Conservation (phyloP, 805 yeast species). For the Nakazawaea ishiwadae region DNA sequence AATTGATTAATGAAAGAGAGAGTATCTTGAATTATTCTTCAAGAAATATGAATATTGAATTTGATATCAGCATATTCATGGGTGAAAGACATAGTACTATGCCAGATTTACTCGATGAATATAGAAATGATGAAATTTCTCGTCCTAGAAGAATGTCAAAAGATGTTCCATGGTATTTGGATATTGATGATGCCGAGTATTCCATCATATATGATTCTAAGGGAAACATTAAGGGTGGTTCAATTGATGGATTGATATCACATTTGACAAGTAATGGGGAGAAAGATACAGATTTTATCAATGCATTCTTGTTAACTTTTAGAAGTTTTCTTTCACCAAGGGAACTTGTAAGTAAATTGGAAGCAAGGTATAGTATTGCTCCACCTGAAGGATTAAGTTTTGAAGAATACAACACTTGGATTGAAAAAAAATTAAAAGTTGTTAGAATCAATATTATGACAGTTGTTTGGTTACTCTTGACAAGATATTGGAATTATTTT, state of each 20-base stretch:
- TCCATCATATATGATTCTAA: slow-evolving; percentile 53
- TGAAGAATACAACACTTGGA: slow-evolving; percentile 79
- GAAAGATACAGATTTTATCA: slow-evolving; percentile 57
- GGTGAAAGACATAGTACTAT: slow-evolving; percentile 37
- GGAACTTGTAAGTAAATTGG: slow-evolving; percentile 54
- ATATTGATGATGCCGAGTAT: slow-evolving; percentile 53
- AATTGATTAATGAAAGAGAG: slow-evolving; percentile 66
- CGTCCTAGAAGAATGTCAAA: slow-evolving; percentile 30
- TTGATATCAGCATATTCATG: slow-evolving; percentile 52
- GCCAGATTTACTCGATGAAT: slow-evolving; percentile 31
- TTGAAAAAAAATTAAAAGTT: slow-evolving; percentile 61
- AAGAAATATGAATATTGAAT: slow-evolving; percentile 71
- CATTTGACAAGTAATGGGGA: slow-evolving; percentile 73
- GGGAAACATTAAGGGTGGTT: slow-evolving; percentile 80
- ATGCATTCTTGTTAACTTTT: slow-evolving; percentile 71
- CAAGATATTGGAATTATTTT: slow-evolving; percentile 64
- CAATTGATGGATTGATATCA: slow-evolving; percentile 70
- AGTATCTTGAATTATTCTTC: slow-evolving; percentile 68
- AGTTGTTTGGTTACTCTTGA: slow-evolving; percentile 61
- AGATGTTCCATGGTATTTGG: slow-evolving; percentile 68
- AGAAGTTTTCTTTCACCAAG: slow-evolving; percentile 66
- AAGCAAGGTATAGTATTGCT: slow-evolving; percentile 59
- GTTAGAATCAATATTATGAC: slow-evolving; percentile 63
- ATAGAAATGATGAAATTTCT: slow-evolving; percentile 22
- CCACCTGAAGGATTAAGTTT: slow-evolving; percentile 88